Base-by-base conservation (phyloP, 257 asterid species). In the Cordia subcordata region DNA sequence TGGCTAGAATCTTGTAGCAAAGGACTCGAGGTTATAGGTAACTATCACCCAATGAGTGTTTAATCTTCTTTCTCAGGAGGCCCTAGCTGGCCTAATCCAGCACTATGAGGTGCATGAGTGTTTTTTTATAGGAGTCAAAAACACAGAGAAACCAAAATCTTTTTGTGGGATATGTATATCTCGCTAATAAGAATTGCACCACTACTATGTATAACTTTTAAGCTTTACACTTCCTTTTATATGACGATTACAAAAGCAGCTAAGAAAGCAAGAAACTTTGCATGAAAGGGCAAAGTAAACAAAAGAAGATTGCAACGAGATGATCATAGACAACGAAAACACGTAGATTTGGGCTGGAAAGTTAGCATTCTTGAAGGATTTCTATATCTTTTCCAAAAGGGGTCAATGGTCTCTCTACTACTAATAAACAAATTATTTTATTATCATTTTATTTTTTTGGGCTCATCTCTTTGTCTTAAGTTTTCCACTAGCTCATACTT, bases 261-360 rank as follows among this genome's bases (percentile, higher is more conserved):
- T 46, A 45, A 61, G 64, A 86, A 86, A 74, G 81, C 63, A 67
- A 64, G n/a, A n/a, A 78, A 73, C 86, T 80, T 78, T 74, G n/a
- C 70, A 71, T 60, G 55, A 64, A 45, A 67, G 64, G 21, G 64
- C 39, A 71, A 60, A 37, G 52, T 75, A 79, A 64, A 71, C 65
- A 69, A 61, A 77, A 77, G 76, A 65, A 68, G 72, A 58, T 64
- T 71, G 77, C 78, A 11, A 18, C 21, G 16, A 21, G 57, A 53
- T 53, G 57, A 70, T 57, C n/a, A n/a, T n/a, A n/a, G 79, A 57
- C 65, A 49, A 68, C 51, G 47, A 53, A 53, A 68, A 75, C 87
- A 79, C 96, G 94, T 82, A 70, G 87, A 67, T 79, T 85, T 67
- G 16, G 65, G 83, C 76, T 85, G 96, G 96, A 88, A 88, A 88